Evolutionary conservation across 2,329 filamentous ascomycete genomes (phyloP).

Genomic region (Fusarium succisae): DNA sequence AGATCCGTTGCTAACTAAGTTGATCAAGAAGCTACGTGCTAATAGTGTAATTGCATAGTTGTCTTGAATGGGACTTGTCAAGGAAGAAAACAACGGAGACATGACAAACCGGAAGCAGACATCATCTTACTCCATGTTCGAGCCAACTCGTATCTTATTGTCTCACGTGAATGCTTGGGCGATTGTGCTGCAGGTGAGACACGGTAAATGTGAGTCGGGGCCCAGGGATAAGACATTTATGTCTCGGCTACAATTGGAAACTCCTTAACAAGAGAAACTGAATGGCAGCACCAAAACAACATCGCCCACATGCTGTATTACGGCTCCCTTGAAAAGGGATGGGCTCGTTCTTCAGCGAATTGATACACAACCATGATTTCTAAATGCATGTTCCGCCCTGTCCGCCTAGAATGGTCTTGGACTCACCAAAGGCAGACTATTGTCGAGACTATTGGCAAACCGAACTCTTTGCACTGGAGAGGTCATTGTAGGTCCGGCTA

Average conservation of each 20-base stretch:
- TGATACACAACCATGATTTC: not conserved
- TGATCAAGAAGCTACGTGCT: not conserved
- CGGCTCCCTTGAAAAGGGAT: not conserved
- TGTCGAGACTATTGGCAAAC: not conserved
- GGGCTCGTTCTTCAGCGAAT: not conserved
- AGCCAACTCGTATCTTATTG: not conserved
- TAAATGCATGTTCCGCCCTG: constrained; percentile 4
- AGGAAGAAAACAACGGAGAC: not conserved
- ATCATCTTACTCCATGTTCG: not conserved
- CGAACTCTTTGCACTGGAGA: not conserved
- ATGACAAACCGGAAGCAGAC: not conserved
- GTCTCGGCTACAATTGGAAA: constrained; percentile 1
- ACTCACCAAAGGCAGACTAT: not conserved
- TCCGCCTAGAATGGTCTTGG: not conserved
- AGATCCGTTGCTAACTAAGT: not conserved
- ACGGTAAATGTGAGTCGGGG: not conserved
- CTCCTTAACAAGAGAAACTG: not conserved
- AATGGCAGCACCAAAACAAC: not conserved
- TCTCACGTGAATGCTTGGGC: not conserved
- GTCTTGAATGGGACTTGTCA: not conserved
- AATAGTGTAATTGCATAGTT: not conserved
- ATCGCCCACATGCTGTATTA: not conserved
- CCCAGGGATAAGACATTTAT: not conserved
- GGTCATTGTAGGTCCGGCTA: not conserved
- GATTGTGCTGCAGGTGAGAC: constrained; percentile 2